phyloP scores from a whole-genome alignment of 108 stramenopile species.

The Discostella pseudostelligera region DNA sequence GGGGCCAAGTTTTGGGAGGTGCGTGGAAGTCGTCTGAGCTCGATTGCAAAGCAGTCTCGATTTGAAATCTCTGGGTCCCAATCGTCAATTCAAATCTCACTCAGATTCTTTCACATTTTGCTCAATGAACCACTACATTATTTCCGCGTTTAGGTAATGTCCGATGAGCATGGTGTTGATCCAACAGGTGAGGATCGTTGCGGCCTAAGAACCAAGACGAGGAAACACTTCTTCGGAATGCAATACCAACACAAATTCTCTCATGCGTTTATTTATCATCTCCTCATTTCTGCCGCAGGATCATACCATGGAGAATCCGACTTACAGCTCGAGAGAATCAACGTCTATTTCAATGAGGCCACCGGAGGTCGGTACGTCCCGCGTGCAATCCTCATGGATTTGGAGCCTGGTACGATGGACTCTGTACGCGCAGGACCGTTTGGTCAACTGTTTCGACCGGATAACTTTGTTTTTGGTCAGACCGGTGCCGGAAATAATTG shows the following conservation, averaged over 20 bases:
- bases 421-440: constrained; percentile 77
- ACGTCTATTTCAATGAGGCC: constrained; percentile 85
- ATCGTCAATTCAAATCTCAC: too few species aligned
- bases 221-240: too few species aligned
- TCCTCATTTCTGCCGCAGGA: constrained; percentile 41
- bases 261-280: background rate
- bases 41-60: background rate
- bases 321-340: constrained; percentile 76
- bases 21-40: constrained; percentile 7
- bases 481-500: constrained; percentile 89
- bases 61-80: too few species aligned
- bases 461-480: constrained; percentile 97
- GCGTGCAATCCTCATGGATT: constrained; percentile 84
- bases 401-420: constrained; percentile 94
- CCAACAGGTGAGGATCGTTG: constrained; percentile 43
- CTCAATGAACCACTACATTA: background rate
- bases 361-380: constrained; percentile 87
- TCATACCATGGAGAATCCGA: constrained; percentile 76
- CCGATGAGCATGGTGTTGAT: constrained; percentile 85
- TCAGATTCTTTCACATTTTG: background rate
- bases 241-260: background rate
- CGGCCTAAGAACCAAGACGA: background rate
- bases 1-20: constrained; percentile 81
- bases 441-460: constrained; percentile 90
- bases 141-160: constrained; percentile 68